Conservation (phyloP, 73 alveolate genomes). For the Uronychia binucleata region DNA sequence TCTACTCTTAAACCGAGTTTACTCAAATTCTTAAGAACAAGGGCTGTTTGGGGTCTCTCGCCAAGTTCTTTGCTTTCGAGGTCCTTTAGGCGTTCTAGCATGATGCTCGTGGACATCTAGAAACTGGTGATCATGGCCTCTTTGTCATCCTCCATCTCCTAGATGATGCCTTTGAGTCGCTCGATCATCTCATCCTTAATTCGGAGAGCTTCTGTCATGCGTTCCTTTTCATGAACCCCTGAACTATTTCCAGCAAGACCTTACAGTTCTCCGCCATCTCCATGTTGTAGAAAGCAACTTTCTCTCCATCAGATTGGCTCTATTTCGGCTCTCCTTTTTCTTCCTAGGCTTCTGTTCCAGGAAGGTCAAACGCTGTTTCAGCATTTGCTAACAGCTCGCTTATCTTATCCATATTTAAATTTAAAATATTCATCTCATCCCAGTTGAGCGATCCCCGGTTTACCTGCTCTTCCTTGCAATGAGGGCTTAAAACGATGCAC, state of each 20-base stretch:
- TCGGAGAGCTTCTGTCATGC: slow-evolving; percentile 49
- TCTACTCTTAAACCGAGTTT: slow-evolving; percentile 2
- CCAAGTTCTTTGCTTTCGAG: slow-evolving; percentile 71
- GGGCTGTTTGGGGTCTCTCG: slow-evolving; percentile 70
- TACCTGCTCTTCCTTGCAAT: background rate
- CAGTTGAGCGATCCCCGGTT: background rate
- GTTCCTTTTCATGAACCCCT: slow-evolving; percentile 5
- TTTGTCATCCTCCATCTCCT: slow-evolving; percentile 69
- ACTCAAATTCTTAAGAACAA: slow-evolving; percentile 42
- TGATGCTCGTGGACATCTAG: slow-evolving; percentile 71
- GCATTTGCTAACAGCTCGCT: background rate
- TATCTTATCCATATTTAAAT: background rate
- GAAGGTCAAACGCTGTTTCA: background rate
- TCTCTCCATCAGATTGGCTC: background rate
- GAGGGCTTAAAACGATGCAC: background rate
- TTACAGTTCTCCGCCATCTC: background rate
- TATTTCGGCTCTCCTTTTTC: background rate
- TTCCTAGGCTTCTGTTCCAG: background rate
- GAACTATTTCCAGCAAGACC: background rate
- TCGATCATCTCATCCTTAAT: slow-evolving; percentile 72
- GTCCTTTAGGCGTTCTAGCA: slow-evolving; percentile 84
- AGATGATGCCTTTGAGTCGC: slow-evolving; percentile 62
- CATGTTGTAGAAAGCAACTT: background rate
- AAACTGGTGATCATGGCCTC: slow-evolving; percentile 82
- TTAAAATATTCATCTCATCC: background rate